Conservation (phyloP, 1,284 basidiomycete genomes). For the Cutaneotrichosporon daszewskae region DNA sequence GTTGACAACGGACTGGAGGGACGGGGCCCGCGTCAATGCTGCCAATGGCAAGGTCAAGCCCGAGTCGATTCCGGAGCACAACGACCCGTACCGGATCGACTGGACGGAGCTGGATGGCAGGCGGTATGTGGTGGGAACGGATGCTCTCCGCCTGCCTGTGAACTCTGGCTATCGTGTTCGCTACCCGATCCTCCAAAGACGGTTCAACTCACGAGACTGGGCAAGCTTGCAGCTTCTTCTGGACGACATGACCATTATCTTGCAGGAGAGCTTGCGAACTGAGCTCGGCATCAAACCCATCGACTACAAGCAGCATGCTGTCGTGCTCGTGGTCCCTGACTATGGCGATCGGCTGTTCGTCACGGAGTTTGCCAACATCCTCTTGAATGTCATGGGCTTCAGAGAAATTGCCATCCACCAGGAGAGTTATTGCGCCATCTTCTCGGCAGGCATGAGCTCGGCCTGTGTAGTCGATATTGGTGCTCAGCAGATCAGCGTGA, state of each 20-base stretch:
- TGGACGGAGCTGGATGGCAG: conserved; percentile 59
- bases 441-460: conserved; percentile 87
- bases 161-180: conserved; percentile 62
- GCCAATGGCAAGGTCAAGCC: conserved; percentile 53
- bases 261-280: conserved; percentile 58
- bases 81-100: conserved; percentile 71
- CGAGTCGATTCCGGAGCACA: conserved; percentile 71
- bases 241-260: conserved; percentile 69
- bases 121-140: conserved; percentile 39
- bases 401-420: conserved; percentile 85
- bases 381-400: conserved; percentile 80
- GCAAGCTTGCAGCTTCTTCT: conserved; percentile 61
- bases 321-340: conserved; percentile 87
- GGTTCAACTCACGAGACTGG: conserved; percentile 77
- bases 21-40: conserved; percentile 67
- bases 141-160: conserved; percentile 68
- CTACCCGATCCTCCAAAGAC: conserved; percentile 70
- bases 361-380: conserved; percentile 67
- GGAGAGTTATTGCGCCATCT: conserved; percentile 90
- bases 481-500: conserved; percentile 73
- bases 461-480: conserved; percentile 96
- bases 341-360: conserved; percentile 81
- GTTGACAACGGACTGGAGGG: conserved; percentile 66
- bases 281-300: conserved; percentile 57
- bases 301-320: conserved; percentile 72